These are phyloP conservation scores for Fagopyrum esculentum DNA, from an alignment of 148 eudicot species.

Conservation along the genomic window DNA sequence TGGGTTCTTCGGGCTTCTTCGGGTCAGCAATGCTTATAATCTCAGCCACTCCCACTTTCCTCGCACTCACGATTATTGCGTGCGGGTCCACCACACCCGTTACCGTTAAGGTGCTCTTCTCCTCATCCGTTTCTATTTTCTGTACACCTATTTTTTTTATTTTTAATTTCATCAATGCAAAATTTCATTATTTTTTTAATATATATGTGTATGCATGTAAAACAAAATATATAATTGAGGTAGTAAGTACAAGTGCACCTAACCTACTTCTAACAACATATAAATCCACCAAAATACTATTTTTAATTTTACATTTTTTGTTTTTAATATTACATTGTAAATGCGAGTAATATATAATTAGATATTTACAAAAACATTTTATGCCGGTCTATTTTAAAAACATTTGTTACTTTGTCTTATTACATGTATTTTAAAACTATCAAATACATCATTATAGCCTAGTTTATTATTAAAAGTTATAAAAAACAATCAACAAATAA, in stretches of 20 bases:
- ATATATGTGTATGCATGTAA: not conserved
- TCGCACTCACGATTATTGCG: not conserved
- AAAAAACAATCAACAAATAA: too few relatives aligned
- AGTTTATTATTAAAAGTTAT: too few relatives aligned
- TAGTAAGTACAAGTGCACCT: too few relatives aligned
- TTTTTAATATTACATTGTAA: too few relatives aligned
- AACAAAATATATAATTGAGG: not conserved
- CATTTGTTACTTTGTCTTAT: too few relatives aligned
- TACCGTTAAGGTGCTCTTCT: not conserved
- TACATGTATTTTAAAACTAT: too few relatives aligned
- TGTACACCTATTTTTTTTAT: not conserved
- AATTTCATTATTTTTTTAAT: not conserved
- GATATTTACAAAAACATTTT: too few relatives aligned
- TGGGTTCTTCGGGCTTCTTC: not conserved
- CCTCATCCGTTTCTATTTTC: not conserved
- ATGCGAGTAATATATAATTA: too few relatives aligned
- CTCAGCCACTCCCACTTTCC: not conserved
- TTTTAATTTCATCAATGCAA: too few relatives aligned
- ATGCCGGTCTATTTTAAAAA: too few relatives aligned
- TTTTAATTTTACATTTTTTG: too few relatives aligned
- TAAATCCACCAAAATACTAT: not conserved
- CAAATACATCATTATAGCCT: too few relatives aligned
- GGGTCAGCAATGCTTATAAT: not conserved
- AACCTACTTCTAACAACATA: not conserved
- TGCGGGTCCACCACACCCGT: not conserved